Conservation (phyloP, 345 rosid species). For the Microcos paniculata region DNA sequence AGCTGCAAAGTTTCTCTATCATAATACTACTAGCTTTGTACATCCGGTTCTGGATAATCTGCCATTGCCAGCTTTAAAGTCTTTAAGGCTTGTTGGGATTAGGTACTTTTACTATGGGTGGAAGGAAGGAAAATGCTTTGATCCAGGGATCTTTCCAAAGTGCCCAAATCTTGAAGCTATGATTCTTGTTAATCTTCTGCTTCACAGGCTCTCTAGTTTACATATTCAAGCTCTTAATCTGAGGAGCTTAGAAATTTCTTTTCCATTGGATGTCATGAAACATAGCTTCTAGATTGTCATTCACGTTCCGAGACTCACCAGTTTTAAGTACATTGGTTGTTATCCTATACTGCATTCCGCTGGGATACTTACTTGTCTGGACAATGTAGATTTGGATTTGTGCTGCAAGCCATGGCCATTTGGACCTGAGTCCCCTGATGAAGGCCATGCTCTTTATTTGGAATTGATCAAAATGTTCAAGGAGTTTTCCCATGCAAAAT, state of each 20-base stretch:
- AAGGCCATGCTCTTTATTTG: too few species aligned
- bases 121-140: not conserved
- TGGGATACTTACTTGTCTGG: too few species aligned
- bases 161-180: not conserved
- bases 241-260: not conserved
- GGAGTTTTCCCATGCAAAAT: too few species aligned
- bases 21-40: not conserved
- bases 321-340: not conserved
- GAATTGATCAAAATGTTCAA: too few species aligned
- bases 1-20: rapidly evolving
- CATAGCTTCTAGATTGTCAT: not conserved
- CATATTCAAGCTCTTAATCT: not conserved
- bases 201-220: too few species aligned
- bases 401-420: too few species aligned
- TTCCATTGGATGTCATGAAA: too few species aligned
- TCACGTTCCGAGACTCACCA: not conserved
- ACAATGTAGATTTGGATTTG: too few species aligned
- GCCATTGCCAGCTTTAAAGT: not conserved
- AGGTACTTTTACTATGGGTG: not conserved
- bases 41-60: too few species aligned
- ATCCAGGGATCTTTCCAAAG: not conserved
- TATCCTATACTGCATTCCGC: too few species aligned
- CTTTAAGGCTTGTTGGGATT: not conserved
- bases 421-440: too few species aligned
- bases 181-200: not conserved